Evolutionary conservation across 441 rosid species (phyloP).

Genomic region (Biscutella laevigata): DNA sequence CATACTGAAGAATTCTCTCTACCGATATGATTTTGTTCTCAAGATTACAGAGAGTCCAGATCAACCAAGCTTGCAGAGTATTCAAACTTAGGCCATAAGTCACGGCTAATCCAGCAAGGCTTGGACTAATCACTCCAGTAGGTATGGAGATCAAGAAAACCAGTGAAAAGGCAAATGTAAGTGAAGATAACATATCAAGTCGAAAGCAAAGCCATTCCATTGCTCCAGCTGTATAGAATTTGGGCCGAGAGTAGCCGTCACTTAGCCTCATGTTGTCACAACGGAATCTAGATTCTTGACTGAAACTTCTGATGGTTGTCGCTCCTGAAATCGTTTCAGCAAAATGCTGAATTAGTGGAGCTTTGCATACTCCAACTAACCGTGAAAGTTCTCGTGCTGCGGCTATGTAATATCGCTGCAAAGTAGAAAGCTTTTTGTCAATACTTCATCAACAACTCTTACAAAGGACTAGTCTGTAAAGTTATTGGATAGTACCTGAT

Average conservation of each 20-base stretch:
- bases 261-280: conserved; percentile 49
- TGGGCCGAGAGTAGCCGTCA: conserved; percentile 70
- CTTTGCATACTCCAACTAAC: conserved; percentile 69
- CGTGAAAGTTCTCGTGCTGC: conserved; percentile 76
- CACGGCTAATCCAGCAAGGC: conserved; percentile 84
- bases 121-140: conserved; percentile 62
- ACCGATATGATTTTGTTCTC: conserved; percentile 86
- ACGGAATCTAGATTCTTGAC: conserved; percentile 60
- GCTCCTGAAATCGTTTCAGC: conserved; percentile 79
- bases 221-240: conserved; percentile 61
- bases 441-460: neutral
- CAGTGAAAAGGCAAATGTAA: conserved; percentile 64
- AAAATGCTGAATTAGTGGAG: conserved; percentile 82
- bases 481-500: conserved; percentile 44
- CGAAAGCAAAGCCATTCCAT: conserved; percentile 89
- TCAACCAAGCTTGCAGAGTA: conserved; percentile 52
- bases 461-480: neutral
- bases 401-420: conserved; percentile 73
- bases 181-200: conserved; percentile 56
- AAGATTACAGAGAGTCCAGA: conserved; percentile 51
- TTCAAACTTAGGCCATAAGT: conserved; percentile 78
- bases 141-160: conserved; percentile 60
- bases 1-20: conserved; percentile 82
- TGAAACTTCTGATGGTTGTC: conserved; percentile 77
- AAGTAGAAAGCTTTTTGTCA: conserved; percentile 4